Percentiles rank a stretch among this genome's conserved stretches.
Evolutionary conservation across 306 rosid genomes (phyloP).

Genomic region (Benincasa hispida): DNA sequence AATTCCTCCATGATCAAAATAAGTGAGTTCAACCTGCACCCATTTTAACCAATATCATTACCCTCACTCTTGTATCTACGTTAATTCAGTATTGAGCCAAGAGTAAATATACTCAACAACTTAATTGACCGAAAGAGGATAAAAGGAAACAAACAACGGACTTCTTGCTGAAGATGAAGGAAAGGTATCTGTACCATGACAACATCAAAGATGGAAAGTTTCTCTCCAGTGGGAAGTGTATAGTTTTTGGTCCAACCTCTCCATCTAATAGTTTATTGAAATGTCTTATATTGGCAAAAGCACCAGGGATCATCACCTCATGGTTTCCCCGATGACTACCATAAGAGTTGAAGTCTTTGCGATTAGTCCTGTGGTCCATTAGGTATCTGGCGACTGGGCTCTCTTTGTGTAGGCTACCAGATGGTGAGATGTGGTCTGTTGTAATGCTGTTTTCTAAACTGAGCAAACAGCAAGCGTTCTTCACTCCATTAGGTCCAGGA

Average conservation of each 20-base stretch:
- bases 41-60: slow-evolving; percentile 22
- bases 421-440: slow-evolving; percentile 92
- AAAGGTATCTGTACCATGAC: slow-evolving; percentile 38
- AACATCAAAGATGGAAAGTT: slow-evolving; percentile 70
- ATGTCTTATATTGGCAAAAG: slow-evolving; percentile 85
- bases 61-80: slow-evolving; percentile 77
- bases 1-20: slow-evolving; percentile 77
- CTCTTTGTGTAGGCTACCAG: slow-evolving; percentile 92
- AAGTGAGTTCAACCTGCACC: slow-evolving; percentile 69
- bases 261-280: slow-evolving; percentile 75
- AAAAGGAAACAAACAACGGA: not conserved
- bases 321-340: slow-evolving; percentile 90
- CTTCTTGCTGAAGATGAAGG: slow-evolving; percentile 2
- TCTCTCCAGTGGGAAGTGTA: slow-evolving; percentile 77
- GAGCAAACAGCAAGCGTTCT: slow-evolving; percentile 72
- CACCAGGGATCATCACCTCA: slow-evolving; percentile 84
- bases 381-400: slow-evolving; percentile 86
- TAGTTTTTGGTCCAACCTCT: slow-evolving; percentile 87
- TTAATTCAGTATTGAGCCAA: not conserved
- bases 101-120: not conserved
- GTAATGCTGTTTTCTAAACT: slow-evolving; percentile 87
- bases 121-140: not conserved
- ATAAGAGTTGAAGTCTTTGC: slow-evolving; percentile 86
- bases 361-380: slow-evolving; percentile 57
- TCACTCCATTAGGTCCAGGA: slow-evolving; percentile 59